phyloP scores from a whole-genome alignment of 352 stramenopile species.

The Phytophthora lateralis region DNA sequence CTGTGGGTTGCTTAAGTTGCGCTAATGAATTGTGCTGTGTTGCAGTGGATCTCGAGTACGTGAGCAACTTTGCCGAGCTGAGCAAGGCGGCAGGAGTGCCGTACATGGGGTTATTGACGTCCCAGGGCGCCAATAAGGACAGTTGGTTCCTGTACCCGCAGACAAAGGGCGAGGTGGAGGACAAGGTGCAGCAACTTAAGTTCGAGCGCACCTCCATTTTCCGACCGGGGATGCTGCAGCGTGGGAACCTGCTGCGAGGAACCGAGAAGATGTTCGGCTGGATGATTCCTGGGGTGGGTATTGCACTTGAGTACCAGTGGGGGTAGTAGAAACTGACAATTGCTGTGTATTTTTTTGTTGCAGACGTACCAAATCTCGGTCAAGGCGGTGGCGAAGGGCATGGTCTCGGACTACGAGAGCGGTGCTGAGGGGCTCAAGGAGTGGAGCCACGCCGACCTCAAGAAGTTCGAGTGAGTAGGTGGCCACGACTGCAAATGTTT shows the following conservation, averaged over 20 bases:
- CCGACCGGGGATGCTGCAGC: conserved; percentile 62
- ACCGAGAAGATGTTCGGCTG: conserved; percentile 58
- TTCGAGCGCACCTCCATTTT: conserved; percentile 67
- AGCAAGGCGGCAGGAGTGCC: conserved; percentile 47
- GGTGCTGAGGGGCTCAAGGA: conserved; percentile 43
- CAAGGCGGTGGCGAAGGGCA: conserved; percentile 60
- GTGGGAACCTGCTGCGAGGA: conserved; percentile 55
- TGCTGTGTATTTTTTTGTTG: conserved; percentile 13
- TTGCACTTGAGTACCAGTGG: not conserved
- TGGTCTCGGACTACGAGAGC: conserved; percentile 76
- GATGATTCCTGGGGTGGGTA: conserved; percentile 60
- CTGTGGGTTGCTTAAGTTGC: conserved; percentile 8
- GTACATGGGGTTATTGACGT: conserved; percentile 75
- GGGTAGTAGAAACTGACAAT: not conserved
- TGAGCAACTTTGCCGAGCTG: conserved; percentile 57
- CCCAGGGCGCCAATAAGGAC: conserved; percentile 63
- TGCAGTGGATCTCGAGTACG: conserved; percentile 78
- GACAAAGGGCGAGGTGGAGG: conserved; percentile 78
- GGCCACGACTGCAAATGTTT: not conserved
- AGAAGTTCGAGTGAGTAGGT: conserved; percentile 50
- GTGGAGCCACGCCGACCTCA: conserved; percentile 59
- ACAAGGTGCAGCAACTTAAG: conserved; percentile 59
- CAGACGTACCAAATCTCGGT: conserved; percentile 49
- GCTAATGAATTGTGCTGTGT: conserved; percentile 6
- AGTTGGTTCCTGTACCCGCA: conserved; percentile 83